Evolutionary conservation across 148 eudicot species (phyloP), one percentile per base, ranked within the genome.

Genomic region (Chenopodium berlandieri): DNA sequence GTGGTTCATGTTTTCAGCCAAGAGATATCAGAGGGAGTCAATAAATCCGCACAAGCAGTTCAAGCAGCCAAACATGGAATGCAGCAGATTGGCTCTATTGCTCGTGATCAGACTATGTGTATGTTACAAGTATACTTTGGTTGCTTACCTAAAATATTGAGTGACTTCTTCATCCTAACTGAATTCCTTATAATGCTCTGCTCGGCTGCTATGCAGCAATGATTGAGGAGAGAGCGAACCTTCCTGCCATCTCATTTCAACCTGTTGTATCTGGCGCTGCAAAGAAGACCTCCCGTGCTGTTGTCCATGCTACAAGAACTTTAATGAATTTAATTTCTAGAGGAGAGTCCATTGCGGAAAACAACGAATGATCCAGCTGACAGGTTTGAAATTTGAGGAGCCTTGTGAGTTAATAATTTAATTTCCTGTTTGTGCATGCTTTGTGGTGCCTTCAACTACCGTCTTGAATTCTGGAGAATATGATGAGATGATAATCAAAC

Each of bases 61-160:
- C 92, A 95, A 91, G 96, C 98, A 58, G 98, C 97, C 50, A 87
- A 92, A 89, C 90, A 90, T 83, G 98, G 98, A 84, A 83, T 93
- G 64, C 89, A 86, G 60, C 91, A 90, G 86, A 87, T 93, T 40
- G 97, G 98, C 72, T 81, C 94, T 82, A 81, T 86, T 80, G 98
- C 98, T 86, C 94, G 88, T 79, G 81, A 92, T 76, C 91, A 89
- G 72, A 91, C 96, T 48, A 84, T 92, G 82, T 89, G 98, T 93
- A 86, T 76, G 88, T 83, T n/a, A 30, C 13, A 47, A 19, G 73
- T 65, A 73, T 76, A 47, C 68, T 72, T 76, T 64, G 14, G 40
- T 30, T 44, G 30, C 58, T n/a, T 81, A 19, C 12, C 40, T 63
- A 72, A 31, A 47, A 54, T 58, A 71, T 66, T 37, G 20, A 22